Percentiles rank a stretch among this genome's conserved stretches.
phyloP scores from a whole-genome alignment of 176 grass and related monocot species.

The Melocanna baccifera region DNA sequence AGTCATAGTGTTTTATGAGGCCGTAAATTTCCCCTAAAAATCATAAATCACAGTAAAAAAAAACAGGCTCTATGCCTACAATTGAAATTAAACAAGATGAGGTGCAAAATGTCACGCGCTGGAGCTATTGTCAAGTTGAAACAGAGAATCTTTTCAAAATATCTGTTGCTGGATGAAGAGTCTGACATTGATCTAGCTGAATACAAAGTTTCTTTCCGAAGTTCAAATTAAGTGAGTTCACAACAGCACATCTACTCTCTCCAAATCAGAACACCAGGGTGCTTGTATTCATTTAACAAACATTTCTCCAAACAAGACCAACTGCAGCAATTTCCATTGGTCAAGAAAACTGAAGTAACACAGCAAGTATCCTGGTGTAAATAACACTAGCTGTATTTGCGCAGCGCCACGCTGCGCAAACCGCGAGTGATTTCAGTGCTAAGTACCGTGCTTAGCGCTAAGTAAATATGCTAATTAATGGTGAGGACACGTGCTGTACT shows the following conservation, averaged over 20 bases:
- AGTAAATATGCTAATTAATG: no score
- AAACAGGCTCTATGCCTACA: no score
- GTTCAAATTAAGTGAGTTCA: not conserved
- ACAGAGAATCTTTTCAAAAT: not conserved
- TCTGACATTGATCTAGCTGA: not conserved
- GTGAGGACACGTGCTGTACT: no score
- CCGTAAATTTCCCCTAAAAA: no score
- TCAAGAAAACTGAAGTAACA: not conserved
- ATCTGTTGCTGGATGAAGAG: not conserved
- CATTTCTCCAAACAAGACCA: not conserved
- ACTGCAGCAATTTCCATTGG: not conserved
- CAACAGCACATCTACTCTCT: not conserved
- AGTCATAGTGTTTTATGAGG: not conserved
- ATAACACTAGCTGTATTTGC: no score
- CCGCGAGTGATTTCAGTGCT: no score
- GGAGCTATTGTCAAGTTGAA: not conserved
- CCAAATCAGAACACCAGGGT: not conserved
- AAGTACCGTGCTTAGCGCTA: no score
- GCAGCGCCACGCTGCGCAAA: no score
- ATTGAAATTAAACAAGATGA: not conserved
- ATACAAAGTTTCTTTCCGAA: not conserved
- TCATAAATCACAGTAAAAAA: no score
- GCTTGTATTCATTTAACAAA: not conserved
- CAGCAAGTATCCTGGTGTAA: not conserved
- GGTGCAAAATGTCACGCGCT: not conserved